Evolutionary conservation across 805 yeast genomes (phyloP), one percentile per base, ranked within the genome.

Genomic region (Kuraishia floccosa): DNA sequence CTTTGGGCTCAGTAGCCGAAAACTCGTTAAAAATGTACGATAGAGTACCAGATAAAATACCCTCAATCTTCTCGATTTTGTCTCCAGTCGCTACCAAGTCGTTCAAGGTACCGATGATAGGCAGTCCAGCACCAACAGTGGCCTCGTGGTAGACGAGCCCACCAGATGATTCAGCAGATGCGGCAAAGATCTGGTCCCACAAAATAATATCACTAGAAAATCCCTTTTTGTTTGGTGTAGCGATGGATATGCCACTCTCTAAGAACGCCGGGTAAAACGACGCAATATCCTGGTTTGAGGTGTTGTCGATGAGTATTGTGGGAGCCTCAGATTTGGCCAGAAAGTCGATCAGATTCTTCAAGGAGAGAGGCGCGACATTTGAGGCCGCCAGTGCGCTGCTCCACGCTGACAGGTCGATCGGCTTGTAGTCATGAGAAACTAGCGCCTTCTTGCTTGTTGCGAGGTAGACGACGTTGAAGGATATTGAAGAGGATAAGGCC

Each of bases 191-290:
- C 31, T 68, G 65, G 34, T 83, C 70, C 96, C 97, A 91, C 9
- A 76, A 58, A 16, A 61, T 54, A 38, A 81, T 57, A 34, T 73
- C 79, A 26, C 86, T 68, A 7, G 96, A 86, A 50, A 91, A 91
- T 0, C 94, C 99, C 67, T 91, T 91, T 60, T 91, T 91, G 68
- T 91, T 91, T 43, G 99, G 99, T 27, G 99, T 91, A 13, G 97
- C 98, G 46, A 91, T 74, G 27, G 96, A 85, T 41, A 91, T 76
- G 24, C 95, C 94, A 36, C 65, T 70, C 41, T 67, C 54, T 38
- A 89, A 63, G 46, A 91, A 76, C 24, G 63, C 54, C 27, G 94
- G 82, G 56, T 91, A 91, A 32, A 72, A 68, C 27, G 69, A 65
- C 28, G 97, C 94, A 42, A 89, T 60, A 5, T 68, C 51, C 39